Evolutionary conservation across 768 basidiomycete species (phyloP).

Genomic region (Rubroboletus pulcherrimus): DNA sequence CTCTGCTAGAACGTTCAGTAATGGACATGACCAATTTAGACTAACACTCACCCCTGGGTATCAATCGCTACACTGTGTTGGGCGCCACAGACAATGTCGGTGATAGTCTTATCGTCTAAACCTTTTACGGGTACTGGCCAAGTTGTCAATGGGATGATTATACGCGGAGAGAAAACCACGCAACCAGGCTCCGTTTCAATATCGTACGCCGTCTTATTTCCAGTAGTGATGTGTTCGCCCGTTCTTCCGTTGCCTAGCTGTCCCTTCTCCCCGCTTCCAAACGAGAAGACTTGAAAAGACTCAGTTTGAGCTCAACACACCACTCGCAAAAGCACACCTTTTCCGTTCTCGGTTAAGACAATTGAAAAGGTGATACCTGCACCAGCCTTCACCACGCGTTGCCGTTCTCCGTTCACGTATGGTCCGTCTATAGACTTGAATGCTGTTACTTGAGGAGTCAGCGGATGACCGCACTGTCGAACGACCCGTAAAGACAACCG

Average conservation of each 20-base stretch:
- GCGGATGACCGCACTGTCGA: conserved; percentile 65
- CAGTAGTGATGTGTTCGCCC: conserved; percentile 85
- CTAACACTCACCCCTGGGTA: conserved; percentile 54
- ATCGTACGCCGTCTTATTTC: conserved; percentile 82
- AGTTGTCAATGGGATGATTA: conserved; percentile 3
- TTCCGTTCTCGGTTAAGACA: conserved; percentile 78
- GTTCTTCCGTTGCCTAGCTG: conserved; percentile 92
- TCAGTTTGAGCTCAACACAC: background rate
- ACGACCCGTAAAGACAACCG: background rate
- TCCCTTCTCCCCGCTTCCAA: conserved; percentile 90
- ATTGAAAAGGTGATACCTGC: conserved; percentile 85
- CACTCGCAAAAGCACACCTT: conserved; percentile 43
- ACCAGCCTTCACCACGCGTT: conserved; percentile 66
- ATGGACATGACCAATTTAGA: background rate
- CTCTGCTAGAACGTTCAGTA: conserved; percentile 36
- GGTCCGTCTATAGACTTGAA: conserved; percentile 66
- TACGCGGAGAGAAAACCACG: conserved; percentile 17
- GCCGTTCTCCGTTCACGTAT: conserved; percentile 53
- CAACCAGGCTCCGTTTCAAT: conserved; percentile 67
- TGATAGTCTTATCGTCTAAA: conserved; percentile 72
- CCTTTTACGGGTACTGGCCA: conserved; percentile 67
- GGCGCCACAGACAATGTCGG: conserved; percentile 79
- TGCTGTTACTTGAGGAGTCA: conserved; percentile 57
- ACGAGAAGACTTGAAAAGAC: conserved; percentile 63
- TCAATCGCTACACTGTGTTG: conserved; percentile 87